Conservation (phyloP, 2,329 filamentous ascomycete genomes). For the Tricladium varicosporioides region DNA sequence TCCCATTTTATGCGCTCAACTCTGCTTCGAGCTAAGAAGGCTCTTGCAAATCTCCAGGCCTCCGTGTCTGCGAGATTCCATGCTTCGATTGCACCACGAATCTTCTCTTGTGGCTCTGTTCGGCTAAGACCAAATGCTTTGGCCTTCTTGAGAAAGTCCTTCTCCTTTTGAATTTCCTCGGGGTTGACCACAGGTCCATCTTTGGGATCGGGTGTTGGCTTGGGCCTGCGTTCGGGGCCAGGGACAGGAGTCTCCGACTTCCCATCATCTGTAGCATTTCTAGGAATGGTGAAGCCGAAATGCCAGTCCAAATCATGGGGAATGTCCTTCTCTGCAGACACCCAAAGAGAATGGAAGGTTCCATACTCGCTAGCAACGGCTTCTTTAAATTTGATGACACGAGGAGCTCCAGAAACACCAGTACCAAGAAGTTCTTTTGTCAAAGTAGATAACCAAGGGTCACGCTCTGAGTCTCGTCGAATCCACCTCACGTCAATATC, state of each 20-base stretch:
- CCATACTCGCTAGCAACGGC: slow-evolving; percentile 69
- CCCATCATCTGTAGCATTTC: slow-evolving; percentile 48
- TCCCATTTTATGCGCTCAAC: slow-evolving; percentile 69
- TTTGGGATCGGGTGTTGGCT: slow-evolving; percentile 45
- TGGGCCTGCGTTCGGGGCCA: slow-evolving; percentile 54
- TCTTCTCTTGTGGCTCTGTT: slow-evolving; percentile 41
- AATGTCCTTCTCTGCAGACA: slow-evolving; percentile 65
- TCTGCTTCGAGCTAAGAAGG: slow-evolving; percentile 60
- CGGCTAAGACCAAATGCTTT: slow-evolving; percentile 47
- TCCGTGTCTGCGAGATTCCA: slow-evolving; percentile 74
- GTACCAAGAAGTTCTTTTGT: slow-evolving; percentile 68
- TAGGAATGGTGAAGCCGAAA: slow-evolving; percentile 80
- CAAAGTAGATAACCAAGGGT: slow-evolving; percentile 72
- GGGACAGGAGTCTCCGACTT: slow-evolving; percentile 58
- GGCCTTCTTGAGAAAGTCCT: slow-evolving; percentile 52
- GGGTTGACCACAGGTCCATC: slow-evolving; percentile 50
- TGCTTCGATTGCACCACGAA: slow-evolving; percentile 58
- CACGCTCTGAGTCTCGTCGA: slow-evolving; percentile 66
- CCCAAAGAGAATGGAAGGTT: slow-evolving; percentile 70
- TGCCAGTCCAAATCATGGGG: slow-evolving; percentile 78
- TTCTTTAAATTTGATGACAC: slow-evolving; percentile 77
- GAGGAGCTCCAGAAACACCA: slow-evolving; percentile 59
- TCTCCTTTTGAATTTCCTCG: slow-evolving; percentile 54
- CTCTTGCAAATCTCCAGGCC: slow-evolving; percentile 72
- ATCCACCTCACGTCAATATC: slow-evolving; percentile 63